Evolutionary conservation across 345 rosid species (phyloP).

Genomic region (Lepidium aucheri): DNA sequence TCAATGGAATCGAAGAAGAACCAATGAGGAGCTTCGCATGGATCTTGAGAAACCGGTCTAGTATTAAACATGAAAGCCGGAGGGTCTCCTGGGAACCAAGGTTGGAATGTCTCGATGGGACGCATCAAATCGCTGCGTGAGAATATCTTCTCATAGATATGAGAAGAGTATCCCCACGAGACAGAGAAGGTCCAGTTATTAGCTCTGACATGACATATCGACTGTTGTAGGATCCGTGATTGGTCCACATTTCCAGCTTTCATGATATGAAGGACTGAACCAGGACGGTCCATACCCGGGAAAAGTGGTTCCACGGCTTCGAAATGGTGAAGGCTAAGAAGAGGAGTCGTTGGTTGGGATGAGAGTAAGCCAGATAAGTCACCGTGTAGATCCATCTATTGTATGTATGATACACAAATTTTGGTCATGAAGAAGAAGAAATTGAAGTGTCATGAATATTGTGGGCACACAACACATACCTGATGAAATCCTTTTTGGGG

Average conservation of each 20-base stretch:
- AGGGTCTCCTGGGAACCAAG: slow-evolving; percentile 25
- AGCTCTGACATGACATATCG: slow-evolving; percentile 43
- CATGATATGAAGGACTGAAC: slow-evolving; percentile 48
- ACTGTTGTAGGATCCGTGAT: slow-evolving; percentile 49
- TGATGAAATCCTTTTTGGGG: slow-evolving; percentile 53
- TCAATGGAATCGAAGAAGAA: slow-evolving; percentile 48
- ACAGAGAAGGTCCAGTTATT: slow-evolving; percentile 49
- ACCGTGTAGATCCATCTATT: slow-evolving; percentile 47
- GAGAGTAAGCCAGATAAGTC: slow-evolving; percentile 59
- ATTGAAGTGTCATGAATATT: neutral
- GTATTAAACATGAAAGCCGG: slow-evolving; percentile 51
- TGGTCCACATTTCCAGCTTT: slow-evolving; percentile 41
- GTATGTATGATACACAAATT: neutral
- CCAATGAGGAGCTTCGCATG: slow-evolving; percentile 56
- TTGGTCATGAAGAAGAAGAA: neutral
- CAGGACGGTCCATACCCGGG: slow-evolving; percentile 36
- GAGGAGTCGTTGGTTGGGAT: slow-evolving; percentile 46
- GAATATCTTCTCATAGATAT: slow-evolving; percentile 40
- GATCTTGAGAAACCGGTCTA: slow-evolving; percentile 10
- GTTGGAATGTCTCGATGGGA: slow-evolving; percentile 48
- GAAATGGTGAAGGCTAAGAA: slow-evolving; percentile 53
- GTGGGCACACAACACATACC: slow-evolving; percentile 25
- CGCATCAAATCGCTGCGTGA: slow-evolving; percentile 36
- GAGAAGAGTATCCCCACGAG: slow-evolving; percentile 58
- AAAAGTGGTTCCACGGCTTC: slow-evolving; percentile 39